Evolutionary conservation across 2,329 filamentous ascomycete genomes (phyloP).

Genomic region (Metarhizium robertsii): DNA sequence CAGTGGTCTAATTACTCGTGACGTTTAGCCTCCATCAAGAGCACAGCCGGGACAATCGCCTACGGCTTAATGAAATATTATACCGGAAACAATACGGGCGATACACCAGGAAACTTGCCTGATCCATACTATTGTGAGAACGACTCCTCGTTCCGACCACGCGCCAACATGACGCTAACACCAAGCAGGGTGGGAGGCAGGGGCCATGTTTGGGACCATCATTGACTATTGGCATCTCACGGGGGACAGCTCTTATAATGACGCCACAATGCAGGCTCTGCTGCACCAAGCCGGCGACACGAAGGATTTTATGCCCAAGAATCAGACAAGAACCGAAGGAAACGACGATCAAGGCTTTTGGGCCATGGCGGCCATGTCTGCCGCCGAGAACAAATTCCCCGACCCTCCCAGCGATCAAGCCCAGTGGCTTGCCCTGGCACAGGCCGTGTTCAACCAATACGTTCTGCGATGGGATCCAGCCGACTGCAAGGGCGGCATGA

Average conservation of each 20-base stretch:
- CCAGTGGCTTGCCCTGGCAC: slow-evolving; percentile 67
- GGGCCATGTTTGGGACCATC: slow-evolving; percentile 60
- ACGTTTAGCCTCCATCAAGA: slow-evolving; percentile 37
- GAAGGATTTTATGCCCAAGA: slow-evolving; percentile 56
- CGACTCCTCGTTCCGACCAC: slow-evolving; percentile 21
- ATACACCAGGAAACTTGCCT: slow-evolving; percentile 47
- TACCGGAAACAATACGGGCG: slow-evolving; percentile 49
- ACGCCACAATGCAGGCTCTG: slow-evolving; percentile 47
- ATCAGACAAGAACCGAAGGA: slow-evolving; percentile 51
- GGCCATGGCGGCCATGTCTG: slow-evolving; percentile 73
- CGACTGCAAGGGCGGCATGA: slow-evolving; percentile 61
- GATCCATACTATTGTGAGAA: slow-evolving; percentile 52
- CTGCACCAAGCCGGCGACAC: slow-evolving; percentile 51
- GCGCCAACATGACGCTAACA: background rate
- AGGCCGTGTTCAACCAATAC: slow-evolving; percentile 75
- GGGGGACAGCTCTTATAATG: slow-evolving; percentile 56
- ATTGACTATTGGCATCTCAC: slow-evolving; percentile 67
- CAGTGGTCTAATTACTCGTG: background rate
- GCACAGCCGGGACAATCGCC: slow-evolving; percentile 36
- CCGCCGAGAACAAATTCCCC: slow-evolving; percentile 67
- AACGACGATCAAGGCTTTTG: slow-evolving; percentile 80
- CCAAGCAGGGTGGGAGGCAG: slow-evolving; percentile 56
- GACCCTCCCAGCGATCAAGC: slow-evolving; percentile 53
- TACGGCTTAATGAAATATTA: slow-evolving; percentile 40
- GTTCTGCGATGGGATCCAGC: slow-evolving; percentile 57